Conservation (phyloP, 1,139 yeast species). For the Lodderomyces parapsilosis region DNA sequence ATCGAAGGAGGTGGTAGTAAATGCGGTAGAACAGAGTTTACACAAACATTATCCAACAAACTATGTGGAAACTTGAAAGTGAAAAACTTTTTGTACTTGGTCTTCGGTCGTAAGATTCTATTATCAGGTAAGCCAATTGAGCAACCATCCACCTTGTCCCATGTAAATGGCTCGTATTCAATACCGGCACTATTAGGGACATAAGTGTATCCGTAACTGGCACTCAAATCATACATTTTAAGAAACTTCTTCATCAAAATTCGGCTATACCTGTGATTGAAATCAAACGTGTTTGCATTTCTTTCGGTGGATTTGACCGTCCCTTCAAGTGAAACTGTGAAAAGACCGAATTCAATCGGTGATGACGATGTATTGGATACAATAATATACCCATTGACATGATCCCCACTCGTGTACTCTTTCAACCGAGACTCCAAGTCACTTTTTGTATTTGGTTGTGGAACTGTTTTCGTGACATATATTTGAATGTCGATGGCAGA, state of each 20-base stretch:
- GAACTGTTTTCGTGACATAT: slow-evolving; percentile 42
- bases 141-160: slow-evolving; percentile 48
- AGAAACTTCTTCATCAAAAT: slow-evolving; percentile 43
- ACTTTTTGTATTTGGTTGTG: slow-evolving; percentile 32
- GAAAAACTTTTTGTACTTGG: slow-evolving; percentile 60
- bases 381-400: slow-evolving; percentile 37
- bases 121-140: slow-evolving; percentile 52
- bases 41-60: slow-evolving; percentile 57
- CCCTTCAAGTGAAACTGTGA: slow-evolving; percentile 48
- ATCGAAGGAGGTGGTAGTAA: slow-evolving; percentile 63
- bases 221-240: slow-evolving; percentile 49
- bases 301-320: slow-evolving; percentile 39
- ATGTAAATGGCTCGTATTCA: slow-evolving; percentile 42
- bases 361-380: slow-evolving; percentile 39
- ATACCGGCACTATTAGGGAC: slow-evolving; percentile 54
- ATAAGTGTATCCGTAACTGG: slow-evolving; percentile 42
- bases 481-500: slow-evolving; percentile 46
- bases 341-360: slow-evolving; percentile 45
- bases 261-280: slow-evolving; percentile 24
- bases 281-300: slow-evolving; percentile 16
- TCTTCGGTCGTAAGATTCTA: slow-evolving; percentile 49
- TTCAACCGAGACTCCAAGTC: slow-evolving; percentile 45
- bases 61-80: slow-evolving; percentile 61
- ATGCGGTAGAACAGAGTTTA: slow-evolving; percentile 53
- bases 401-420: slow-evolving; percentile 43